Conservation (phyloP, 192 early-diverging fungal genomes). For the Backusella mclennaniae region DNA sequence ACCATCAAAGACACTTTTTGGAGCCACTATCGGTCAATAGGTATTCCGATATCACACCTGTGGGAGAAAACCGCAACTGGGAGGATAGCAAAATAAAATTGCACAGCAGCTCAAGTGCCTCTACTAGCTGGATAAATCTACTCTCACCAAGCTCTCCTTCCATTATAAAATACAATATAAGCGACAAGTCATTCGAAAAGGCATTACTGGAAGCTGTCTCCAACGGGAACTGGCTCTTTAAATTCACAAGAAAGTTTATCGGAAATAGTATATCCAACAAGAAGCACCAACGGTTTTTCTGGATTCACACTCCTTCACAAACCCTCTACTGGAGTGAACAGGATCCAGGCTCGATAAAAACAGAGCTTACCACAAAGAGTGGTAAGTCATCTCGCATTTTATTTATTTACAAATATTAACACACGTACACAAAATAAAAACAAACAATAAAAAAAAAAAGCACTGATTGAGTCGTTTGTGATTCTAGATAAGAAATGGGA, state of each 20-base stretch:
- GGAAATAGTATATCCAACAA: constrained; percentile 49
- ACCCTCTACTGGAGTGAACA: constrained; percentile 74
- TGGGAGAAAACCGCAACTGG: not conserved
- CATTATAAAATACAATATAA: not conserved
- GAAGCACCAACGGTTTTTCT: constrained; percentile 70
- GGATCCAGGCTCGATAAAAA: constrained; percentile 49
- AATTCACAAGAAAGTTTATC: constrained; percentile 61
- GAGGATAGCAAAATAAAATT: not conserved
- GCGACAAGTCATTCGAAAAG: not conserved
- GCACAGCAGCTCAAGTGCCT: not conserved
- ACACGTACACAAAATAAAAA: not conserved
- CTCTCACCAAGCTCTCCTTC: not conserved
- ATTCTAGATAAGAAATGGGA: constrained; percentile 34
- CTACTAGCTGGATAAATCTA: not conserved
- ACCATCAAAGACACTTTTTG: not conserved
- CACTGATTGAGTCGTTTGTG: constrained; percentile 20
- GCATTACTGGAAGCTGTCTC: not conserved
- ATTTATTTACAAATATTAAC: constrained; percentile 6
- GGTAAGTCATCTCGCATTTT: constrained; percentile 34
- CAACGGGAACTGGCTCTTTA: constrained; percentile 63
- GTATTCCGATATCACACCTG: not conserved
- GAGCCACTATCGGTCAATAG: not conserved
- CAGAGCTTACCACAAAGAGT: constrained; percentile 43
- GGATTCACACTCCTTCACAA: constrained; percentile 78
- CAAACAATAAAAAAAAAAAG: not conserved